A percentile compares a stretch with the other conserved stretches of the same genome.
phyloP scores from a whole-genome alignment of 1,139 yeast genomes.

The Yamadazyma dendronema region DNA sequence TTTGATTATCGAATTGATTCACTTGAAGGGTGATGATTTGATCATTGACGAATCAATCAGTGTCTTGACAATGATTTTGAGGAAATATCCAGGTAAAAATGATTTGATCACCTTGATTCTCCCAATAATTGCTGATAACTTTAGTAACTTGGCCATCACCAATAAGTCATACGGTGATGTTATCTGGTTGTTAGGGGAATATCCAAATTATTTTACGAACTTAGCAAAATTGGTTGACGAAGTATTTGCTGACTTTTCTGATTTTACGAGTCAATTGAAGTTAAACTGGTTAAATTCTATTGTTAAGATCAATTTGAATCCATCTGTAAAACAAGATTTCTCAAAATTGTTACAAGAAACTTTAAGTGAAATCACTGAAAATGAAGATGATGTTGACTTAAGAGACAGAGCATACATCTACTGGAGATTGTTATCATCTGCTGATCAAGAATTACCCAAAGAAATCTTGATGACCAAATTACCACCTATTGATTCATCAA shows the following conservation, averaged over 20 bases:
- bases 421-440: conserved; percentile 80
- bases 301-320: conserved; percentile 66
- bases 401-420: conserved; percentile 92
- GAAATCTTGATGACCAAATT: conserved; percentile 58
- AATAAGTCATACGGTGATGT: conserved; percentile 43
- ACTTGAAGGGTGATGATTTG: conserved; percentile 70
- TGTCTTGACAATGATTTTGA: conserved; percentile 73
- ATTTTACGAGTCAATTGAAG: conserved; percentile 75
- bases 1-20: conserved; percentile 68
- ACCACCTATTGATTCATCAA: conserved; percentile 71
- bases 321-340: conserved; percentile 22
- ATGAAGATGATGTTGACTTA: conserved; percentile 86
- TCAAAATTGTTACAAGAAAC: conserved; percentile 62
- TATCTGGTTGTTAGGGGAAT: conserved; percentile 89
- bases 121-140: conserved; percentile 63
- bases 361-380: conserved; percentile 74
- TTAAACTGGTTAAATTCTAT: conserved; percentile 72
- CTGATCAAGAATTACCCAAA: conserved; percentile 42
- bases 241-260: conserved; percentile 63
- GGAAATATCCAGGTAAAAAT: conserved; percentile 68
- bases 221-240: conserved; percentile 42
- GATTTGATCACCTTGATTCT: conserved; percentile 64
- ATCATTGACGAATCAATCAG: conserved; percentile 78
- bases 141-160: conserved; percentile 59
- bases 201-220: conserved; percentile 68